phyloP scores from a whole-genome alignment of 441 rosid genomes.

The Bruguiera hainesii region DNA sequence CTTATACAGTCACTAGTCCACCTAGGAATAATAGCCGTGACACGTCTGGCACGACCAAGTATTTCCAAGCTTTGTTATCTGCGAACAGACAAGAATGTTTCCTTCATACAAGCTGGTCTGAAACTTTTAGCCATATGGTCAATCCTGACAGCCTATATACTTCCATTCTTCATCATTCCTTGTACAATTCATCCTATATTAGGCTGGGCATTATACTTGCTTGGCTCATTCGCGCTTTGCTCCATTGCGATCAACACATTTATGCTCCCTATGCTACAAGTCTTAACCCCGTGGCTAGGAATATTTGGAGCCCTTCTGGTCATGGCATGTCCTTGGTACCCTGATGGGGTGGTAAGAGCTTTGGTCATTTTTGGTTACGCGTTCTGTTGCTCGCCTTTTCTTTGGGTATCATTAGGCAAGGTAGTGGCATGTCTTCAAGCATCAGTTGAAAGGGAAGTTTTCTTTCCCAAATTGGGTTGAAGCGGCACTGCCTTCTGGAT shows the following conservation, averaged over 20 bases:
- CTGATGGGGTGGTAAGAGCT: slow-evolving; percentile 66
- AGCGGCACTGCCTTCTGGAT: slow-evolving; percentile 44
- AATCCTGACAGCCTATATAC: slow-evolving; percentile 57
- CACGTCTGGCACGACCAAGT: slow-evolving; percentile 60
- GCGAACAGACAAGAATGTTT: slow-evolving; percentile 48
- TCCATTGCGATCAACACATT: slow-evolving; percentile 58
- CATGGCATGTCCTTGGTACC: slow-evolving; percentile 83
- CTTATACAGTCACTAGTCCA: slow-evolving; percentile 55
- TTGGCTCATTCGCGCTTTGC: slow-evolving; percentile 60
- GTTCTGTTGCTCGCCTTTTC: slow-evolving; percentile 64
- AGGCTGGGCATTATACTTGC: slow-evolving; percentile 78
- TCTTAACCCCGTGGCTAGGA: slow-evolving; percentile 56
- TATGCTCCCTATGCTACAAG: slow-evolving; percentile 55
- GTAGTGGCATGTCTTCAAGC: slow-evolving; percentile 57
- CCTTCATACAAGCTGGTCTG: slow-evolving; percentile 45
- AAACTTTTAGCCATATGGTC: slow-evolving; percentile 64
- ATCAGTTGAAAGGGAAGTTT: slow-evolving; percentile 64
- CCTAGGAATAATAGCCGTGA: slow-evolving; percentile 55
- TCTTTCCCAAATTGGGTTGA: slow-evolving; percentile 48
- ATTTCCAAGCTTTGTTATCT: slow-evolving; percentile 78
- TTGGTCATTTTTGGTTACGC: slow-evolving; percentile 71
- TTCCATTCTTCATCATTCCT: slow-evolving; percentile 77
- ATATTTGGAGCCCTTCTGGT: slow-evolving; percentile 70
- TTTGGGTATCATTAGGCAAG: slow-evolving; percentile 54
- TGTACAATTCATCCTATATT: slow-evolving; percentile 68